Percentiles rank a stretch among this genome's conserved stretches.
Evolutionary conservation across 805 yeast species (phyloP).

Genomic region (Zygotorulaspora florentina): DNA sequence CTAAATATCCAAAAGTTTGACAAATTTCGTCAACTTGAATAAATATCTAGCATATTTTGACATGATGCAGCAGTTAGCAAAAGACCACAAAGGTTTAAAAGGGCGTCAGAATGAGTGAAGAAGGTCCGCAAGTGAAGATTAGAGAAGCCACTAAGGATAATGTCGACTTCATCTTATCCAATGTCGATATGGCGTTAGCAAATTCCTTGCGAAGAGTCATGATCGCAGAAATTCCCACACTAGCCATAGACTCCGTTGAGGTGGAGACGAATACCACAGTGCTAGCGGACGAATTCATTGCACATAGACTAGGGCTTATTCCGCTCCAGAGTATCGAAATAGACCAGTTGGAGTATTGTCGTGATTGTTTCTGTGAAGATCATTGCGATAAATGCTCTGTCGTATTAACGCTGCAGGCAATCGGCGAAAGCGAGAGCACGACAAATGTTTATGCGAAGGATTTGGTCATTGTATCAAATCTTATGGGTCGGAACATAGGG

Average conservation of each 20-base stretch:
- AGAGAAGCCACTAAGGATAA: constrained; percentile 80
- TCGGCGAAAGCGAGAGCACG: constrained; percentile 81
- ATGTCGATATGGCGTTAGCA: constrained; percentile 85
- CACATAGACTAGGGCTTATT: constrained; percentile 89
- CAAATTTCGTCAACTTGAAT: constrained; percentile 1
- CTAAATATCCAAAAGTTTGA: background rate
- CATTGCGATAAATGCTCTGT: constrained; percentile 96
- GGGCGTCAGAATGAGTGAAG: constrained; percentile 29
- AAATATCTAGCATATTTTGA: background rate
- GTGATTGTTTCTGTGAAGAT: constrained; percentile 98
- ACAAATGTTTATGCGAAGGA: constrained; percentile 90
- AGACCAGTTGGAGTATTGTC: constrained; percentile 76
- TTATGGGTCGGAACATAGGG: constrained; percentile 52
- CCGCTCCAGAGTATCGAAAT: constrained; percentile 84
- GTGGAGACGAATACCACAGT: constrained; percentile 91
- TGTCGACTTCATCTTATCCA: constrained; percentile 84
- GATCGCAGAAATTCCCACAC: constrained; percentile 94
- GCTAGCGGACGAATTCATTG: constrained; percentile 91
- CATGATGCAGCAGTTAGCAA: background rate
- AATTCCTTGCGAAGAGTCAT: constrained; percentile 88
- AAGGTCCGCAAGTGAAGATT: constrained; percentile 75
- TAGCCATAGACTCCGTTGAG: constrained; percentile 94
- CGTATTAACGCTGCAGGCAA: constrained; percentile 77
- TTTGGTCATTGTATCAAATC: constrained; percentile 43
- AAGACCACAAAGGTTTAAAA: background rate